phyloP scores from a whole-genome alignment of 306 rosid species.

The Acacia melanoxylon region DNA sequence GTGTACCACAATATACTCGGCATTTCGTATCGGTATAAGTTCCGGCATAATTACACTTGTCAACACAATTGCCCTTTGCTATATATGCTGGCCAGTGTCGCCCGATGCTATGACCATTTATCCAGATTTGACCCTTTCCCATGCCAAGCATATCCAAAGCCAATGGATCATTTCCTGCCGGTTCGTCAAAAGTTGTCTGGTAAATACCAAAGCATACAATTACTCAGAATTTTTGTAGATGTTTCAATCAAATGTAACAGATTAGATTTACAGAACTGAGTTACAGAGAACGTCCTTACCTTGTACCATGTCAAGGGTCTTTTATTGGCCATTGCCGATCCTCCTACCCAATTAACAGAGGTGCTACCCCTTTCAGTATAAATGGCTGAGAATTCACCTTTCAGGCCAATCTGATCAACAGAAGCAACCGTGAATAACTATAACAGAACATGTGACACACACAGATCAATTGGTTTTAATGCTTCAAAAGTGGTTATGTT shows the following conservation, averaged over 20 bases:
- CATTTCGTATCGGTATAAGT: slow-evolving; percentile 69
- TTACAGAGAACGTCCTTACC: slow-evolving; percentile 31
- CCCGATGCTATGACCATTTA: slow-evolving; percentile 81
- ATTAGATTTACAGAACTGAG: background rate
- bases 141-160: slow-evolving; percentile 80
- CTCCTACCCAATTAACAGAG: slow-evolving; percentile 60
- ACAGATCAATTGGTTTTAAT: background rate
- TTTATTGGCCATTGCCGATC: slow-evolving; percentile 36
- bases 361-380: slow-evolving; percentile 51
- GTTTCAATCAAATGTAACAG: background rate
- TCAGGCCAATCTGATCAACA: slow-evolving; percentile 70
- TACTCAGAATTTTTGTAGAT: slow-evolving; percentile 8
- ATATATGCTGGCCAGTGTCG: slow-evolving; percentile 75
- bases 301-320: slow-evolving; percentile 82
- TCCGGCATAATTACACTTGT: slow-evolving; percentile 58
- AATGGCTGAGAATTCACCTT: slow-evolving; percentile 73
- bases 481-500: background rate
- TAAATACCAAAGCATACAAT: slow-evolving; percentile 24
- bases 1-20: slow-evolving; percentile 55
- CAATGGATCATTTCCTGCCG: slow-evolving; percentile 73
- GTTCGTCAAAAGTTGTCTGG: slow-evolving; percentile 62
- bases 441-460: background rate
- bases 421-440: background rate
- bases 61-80: slow-evolving; percentile 61
- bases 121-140: slow-evolving; percentile 92